These are phyloP conservation scores for Botrytis elliptica DNA, from an alignment of 2,329 filamentous ascomycete genomes.

Conservation along the genomic window DNA sequence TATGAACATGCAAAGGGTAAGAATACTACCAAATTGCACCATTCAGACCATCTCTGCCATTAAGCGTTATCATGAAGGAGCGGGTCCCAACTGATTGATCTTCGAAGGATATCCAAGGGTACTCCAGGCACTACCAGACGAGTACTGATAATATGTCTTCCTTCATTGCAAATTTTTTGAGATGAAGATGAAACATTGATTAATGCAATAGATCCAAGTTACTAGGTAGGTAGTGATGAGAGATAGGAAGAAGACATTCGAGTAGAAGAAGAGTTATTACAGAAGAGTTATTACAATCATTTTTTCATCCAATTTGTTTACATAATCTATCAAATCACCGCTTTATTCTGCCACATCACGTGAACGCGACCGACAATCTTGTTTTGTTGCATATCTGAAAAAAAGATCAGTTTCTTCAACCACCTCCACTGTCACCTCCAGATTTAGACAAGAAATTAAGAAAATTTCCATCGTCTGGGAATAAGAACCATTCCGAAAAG, in stretches of 20 bases:
- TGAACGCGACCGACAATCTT: accelerated
- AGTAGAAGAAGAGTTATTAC: too few species aligned
- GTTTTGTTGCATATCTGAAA: not conserved
- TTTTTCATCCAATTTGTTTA: not conserved
- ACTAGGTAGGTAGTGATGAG: not conserved
- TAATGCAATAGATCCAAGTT: not conserved
- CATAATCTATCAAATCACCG: not conserved
- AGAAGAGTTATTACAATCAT: too few species aligned
- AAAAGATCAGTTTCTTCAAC: not conserved
- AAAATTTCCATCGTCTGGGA: not conserved
- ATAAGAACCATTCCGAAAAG: not conserved
- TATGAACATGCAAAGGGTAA: not conserved
- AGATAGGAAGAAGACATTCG: not conserved
- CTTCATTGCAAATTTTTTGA: not conserved
- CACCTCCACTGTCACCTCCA: not conserved
- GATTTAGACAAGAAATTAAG: not conserved
- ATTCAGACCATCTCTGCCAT: not conserved
- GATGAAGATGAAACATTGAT: not conserved
- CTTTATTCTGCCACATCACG: not conserved
- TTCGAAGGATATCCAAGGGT: not conserved
- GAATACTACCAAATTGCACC: not conserved
- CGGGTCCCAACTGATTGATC: not conserved
- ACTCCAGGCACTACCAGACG: not conserved
- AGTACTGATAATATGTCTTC: not conserved
- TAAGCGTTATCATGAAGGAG: not conserved